Conservation (phyloP, 2,329 filamentous ascomycete species). For the Didymella glomerata region DNA sequence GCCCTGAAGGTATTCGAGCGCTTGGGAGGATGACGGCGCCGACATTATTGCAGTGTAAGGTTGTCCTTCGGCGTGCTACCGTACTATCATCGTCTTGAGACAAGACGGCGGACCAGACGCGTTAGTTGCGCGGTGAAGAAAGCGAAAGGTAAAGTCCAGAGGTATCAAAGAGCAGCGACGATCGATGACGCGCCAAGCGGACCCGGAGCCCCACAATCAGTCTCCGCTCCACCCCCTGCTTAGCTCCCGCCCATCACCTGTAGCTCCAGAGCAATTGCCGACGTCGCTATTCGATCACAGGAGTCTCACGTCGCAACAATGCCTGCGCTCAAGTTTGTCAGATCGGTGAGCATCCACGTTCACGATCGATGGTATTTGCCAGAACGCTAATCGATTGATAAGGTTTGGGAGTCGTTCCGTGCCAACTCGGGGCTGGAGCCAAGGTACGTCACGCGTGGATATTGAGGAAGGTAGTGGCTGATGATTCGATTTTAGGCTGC, state of each 20-base stretch:
- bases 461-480: not conserved
- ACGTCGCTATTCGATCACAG: conserved; percentile 31
- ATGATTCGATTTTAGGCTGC: conserved; percentile 41
- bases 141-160: conserved; percentile 25
- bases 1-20: conserved; percentile 91
- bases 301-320: conserved; percentile 28
- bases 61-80: conserved; percentile 30
- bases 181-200: conserved; percentile 36
- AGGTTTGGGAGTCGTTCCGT: conserved; percentile 89
- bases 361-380: not conserved
- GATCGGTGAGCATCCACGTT: conserved; percentile 62
- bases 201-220: conserved; percentile 26
- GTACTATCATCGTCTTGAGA: conserved; percentile 44
- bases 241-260: conserved; percentile 24
- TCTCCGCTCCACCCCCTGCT: conserved; percentile 29
- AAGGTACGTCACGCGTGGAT: conserved; percentile 63
- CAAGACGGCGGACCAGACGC: conserved; percentile 22
- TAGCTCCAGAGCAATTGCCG: conserved; percentile 28
- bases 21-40: conserved; percentile 64
- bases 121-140: conserved; percentile 25
- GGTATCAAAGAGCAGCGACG: conserved; percentile 1
- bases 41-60: conserved; percentile 58
- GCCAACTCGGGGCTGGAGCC: conserved; percentile 87
- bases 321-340: conserved; percentile 68
- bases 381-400: conserved; percentile 29